Evolutionary conservation across 2,329 filamentous ascomycete species (phyloP), one percentile per base, ranked within the genome.

Genomic region (Monosporascus sp.): DNA sequence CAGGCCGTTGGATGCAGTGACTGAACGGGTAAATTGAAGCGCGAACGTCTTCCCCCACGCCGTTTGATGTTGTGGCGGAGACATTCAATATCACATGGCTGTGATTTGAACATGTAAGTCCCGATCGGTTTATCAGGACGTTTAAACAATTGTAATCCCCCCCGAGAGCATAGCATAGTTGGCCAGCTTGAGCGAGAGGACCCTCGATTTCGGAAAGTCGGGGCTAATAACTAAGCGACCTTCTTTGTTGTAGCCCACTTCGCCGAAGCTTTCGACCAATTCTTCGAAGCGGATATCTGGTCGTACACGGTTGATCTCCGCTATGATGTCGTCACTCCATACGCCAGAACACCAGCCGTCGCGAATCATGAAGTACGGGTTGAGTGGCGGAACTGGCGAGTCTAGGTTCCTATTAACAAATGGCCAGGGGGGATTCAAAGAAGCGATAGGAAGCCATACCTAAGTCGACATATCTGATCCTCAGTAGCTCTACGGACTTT

Each of bases 391-490:
- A 15, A 87, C 77, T 3, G 85, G 81, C 2, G 86, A 88, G 64
- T 90, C 87, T 85, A 31, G 9, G 35, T 48, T 1, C 5, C 24
- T 7, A 20, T 46, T 66, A 36, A 60, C 63, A 48, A 53, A 14
- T 5, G 15, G 27, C 49, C 14, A 25, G n/a, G 22, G 22, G 39
- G 22, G 44, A 14, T 44, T 18, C 37, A 18, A 38, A 37, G 15
- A 38, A 31, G n/a, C 17, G 17, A 31, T 22, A 25, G 47, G 7
- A 36, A 17, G 31, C 68, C 75, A 60, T 75, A 85, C 83, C 77
- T 6, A 90, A 75, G 67, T 90, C 87, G 50, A 90, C 85, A 62
- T 88, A 90, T 51, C 87, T 83, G 62, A 90, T 89, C 53, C 87
- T 78, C 57, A 91, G 68, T 66, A 83, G 82, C 45, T 83, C 73